Base-by-base conservation (phyloP, 768 basidiomycete species). In the Hysterangium stoloniferum region DNA sequence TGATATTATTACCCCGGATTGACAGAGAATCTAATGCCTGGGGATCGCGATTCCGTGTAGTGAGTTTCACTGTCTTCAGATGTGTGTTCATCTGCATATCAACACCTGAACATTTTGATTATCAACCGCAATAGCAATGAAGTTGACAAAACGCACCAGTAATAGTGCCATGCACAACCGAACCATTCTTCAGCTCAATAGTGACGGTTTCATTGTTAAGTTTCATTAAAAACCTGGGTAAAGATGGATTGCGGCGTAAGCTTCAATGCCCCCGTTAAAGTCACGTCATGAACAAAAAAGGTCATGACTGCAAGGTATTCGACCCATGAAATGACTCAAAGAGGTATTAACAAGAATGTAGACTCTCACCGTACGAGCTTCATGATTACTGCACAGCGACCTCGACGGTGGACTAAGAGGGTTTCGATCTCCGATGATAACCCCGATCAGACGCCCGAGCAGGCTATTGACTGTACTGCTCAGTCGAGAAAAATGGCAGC, bases 71-170 rank as follows among this genome's bases (percentile, higher is more conserved):
- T 42, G 92, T 90, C 74, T 99, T 99, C 46, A 99, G 76, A 60
- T 97, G 87, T 2, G 95, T 98, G 72, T 97, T 98, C 95, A 99
- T 99, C 62, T 95, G 92, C 78, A 95, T 93, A 69, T 99, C 95
- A 45, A 99, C 96, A 52, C 93, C 95, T 97, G 66, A 47, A 29
- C 50, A 33, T 54, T 45, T 17, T 22, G 17, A 38, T 20, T 3
- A 27, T 33, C 11, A 12, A 28, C 12, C 3, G 19, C n/a, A 34
- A 17, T 27, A 42, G 24, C 11, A 46, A 17, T 43, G 41, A 53
- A 32, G 32, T 35, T 42, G 27, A 36, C 45, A 33, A 36, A 22
- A 66, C 82, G 56, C 54, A 94, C 95, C 94, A 13, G 92, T 96
- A 67, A 98, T 96, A 20, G 95, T 99, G 9, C 95, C 95, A 61